A percentile compares a stretch with the other conserved stretches of the same genome.
These are phyloP conservation scores for Coemansia asiatica DNA, from an alignment of 192 early-diverging fungal species.

Conservation along the genomic window DNA sequence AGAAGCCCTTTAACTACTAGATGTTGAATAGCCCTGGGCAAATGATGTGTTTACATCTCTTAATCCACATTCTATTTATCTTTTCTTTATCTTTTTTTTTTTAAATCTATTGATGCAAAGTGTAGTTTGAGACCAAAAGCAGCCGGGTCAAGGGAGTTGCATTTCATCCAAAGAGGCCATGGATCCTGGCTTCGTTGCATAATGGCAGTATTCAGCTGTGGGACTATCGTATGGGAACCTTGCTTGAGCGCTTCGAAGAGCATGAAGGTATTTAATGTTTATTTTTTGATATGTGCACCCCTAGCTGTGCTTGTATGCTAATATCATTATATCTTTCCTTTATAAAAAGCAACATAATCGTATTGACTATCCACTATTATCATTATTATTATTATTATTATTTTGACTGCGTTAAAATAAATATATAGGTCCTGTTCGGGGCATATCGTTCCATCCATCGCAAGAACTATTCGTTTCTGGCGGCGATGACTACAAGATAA, in stretches of 20 bases:
- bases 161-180: conserved; percentile 97
- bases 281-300: background rate
- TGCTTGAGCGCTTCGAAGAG: conserved; percentile 98
- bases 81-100: background rate
- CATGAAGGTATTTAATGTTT: conserved; percentile 79
- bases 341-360: too few species aligned
- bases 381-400: too few species aligned
- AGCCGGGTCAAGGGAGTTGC: conserved; percentile 95
- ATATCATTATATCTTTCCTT: too few species aligned
- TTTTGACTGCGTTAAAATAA: too few species aligned
- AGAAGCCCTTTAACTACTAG: background rate
- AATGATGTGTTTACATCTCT: background rate
- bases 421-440: conserved; percentile 89
- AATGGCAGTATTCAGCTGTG: conserved; percentile 98
- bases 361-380: background rate
- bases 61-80: background rate
- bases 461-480: conserved; percentile 97
- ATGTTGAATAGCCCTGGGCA: background rate
- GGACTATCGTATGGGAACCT: conserved; percentile 99
- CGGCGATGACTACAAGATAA: conserved; percentile 99
- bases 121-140: conserved; percentile 97
- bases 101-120: background rate
- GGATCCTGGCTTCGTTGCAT: conserved; percentile 96
- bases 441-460: conserved; percentile 92
- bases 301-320: background rate